These are phyloP conservation scores for Penicillium cataractarum DNA, from an alignment of 495 filamentous ascomycete genomes.

Conservation along the genomic window DNA sequence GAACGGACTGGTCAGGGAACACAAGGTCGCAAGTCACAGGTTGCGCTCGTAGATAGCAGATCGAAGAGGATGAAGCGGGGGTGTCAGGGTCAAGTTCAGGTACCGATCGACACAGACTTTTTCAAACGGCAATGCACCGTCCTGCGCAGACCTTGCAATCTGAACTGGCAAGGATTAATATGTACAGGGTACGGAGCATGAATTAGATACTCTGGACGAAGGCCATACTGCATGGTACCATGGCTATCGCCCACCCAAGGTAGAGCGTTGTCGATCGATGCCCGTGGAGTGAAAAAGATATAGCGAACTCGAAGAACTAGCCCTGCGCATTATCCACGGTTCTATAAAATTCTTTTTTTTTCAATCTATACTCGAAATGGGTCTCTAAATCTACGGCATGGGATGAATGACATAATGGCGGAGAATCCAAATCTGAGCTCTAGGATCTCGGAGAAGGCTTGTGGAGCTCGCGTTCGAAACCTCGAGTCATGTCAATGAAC, in stretches of 20 bases:
- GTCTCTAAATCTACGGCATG: neutral
- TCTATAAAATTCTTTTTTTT: neutral
- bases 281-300: neutral
- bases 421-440: neutral
- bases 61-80: neutral
- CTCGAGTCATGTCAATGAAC: conserved; percentile 2
- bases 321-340: neutral
- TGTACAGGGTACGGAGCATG: neutral
- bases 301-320: neutral
- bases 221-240: neutral
- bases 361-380: neutral
- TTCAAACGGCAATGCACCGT: conserved; percentile 11
- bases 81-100: conserved; percentile 27
- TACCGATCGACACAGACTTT: conserved; percentile 23
- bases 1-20: conserved; percentile 20
- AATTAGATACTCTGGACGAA: neutral
- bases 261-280: neutral
- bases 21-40: conserved; percentile 15
- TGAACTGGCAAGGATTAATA: conserved; percentile 8
- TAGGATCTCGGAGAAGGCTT: neutral
- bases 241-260: neutral
- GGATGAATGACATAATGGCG: conserved; percentile 1
- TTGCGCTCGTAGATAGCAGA: neutral
- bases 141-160: conserved; percentile 9
- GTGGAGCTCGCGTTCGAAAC: neutral